These are phyloP conservation scores for Apiotrichum siamense DNA, from an alignment of 1,284 basidiomycete genomes.

Conservation along the genomic window DNA sequence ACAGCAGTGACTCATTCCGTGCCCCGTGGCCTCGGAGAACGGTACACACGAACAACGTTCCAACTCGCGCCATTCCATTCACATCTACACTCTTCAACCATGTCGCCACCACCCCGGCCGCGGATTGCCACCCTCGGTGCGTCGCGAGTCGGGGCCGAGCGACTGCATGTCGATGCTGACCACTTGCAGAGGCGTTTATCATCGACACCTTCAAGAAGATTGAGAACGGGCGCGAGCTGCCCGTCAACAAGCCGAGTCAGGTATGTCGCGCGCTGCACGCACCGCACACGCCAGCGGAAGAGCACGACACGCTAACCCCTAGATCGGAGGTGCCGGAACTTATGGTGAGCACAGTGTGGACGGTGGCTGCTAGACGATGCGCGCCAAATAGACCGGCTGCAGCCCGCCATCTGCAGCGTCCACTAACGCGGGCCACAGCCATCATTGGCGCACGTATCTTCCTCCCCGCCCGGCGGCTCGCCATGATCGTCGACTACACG, in stretches of 20 bases:
- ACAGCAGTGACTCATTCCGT: no score
- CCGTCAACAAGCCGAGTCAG: slow-evolving; percentile 33
- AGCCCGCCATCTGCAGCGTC: no score
- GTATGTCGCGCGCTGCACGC: no score
- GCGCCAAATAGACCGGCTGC: no score
- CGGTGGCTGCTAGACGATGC: not conserved
- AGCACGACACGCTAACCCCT: not conserved
- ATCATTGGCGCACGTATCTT: slow-evolving; percentile 43
- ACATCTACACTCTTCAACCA: not conserved
- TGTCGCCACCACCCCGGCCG: not conserved
- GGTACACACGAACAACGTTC: no score
- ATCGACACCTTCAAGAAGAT: slow-evolving; percentile 41
- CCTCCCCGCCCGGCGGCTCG: slow-evolving; percentile 27
- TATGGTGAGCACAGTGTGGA: slow-evolving; percentile 27
- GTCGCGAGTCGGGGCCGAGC: no score
- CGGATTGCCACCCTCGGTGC: slow-evolving; percentile 14
- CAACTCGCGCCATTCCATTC: no score
- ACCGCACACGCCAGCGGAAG: no score
- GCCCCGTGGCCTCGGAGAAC: no score
- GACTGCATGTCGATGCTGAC: not conserved
- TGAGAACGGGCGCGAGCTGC: slow-evolving; percentile 28
- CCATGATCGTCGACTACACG: slow-evolving; percentile 40
- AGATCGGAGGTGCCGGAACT: slow-evolving; percentile 45
- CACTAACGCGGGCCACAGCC: no score
- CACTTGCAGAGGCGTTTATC: slow-evolving; percentile 35